A percentile compares a stretch with the other conserved stretches of the same genome.
Evolutionary conservation across 1,139 yeast genomes (phyloP).

Genomic region (Entelexis paramagnoliae): DNA sequence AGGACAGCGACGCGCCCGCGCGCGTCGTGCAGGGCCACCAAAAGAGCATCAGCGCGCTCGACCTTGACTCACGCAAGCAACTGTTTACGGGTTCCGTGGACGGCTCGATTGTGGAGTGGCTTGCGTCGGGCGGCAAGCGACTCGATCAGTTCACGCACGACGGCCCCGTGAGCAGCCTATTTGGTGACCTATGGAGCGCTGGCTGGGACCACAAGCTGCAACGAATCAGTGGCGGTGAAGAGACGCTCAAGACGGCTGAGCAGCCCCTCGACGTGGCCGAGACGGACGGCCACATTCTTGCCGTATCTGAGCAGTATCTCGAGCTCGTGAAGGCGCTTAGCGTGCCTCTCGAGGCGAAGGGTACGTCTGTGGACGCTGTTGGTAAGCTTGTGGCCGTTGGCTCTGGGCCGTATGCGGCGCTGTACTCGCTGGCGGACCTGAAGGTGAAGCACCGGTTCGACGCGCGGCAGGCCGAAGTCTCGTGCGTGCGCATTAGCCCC

Average conservation of each 20-base stretch:
- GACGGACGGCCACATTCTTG: slow-evolving; percentile 28
- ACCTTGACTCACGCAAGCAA: slow-evolving; percentile 28
- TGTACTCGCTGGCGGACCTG: slow-evolving; percentile 17
- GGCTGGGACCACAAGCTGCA: slow-evolving; percentile 88
- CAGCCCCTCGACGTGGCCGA: slow-evolving; percentile 53
- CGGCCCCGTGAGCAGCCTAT: slow-evolving; percentile 37
- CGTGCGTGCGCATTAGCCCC: slow-evolving; percentile 38
- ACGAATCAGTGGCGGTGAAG: slow-evolving; percentile 30
- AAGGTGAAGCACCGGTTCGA: slow-evolving; percentile 19
- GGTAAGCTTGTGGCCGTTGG: slow-evolving; percentile 31
- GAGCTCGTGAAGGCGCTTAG: slow-evolving; percentile 16
- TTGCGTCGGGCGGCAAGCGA: slow-evolving; percentile 33
- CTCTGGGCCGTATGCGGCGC: slow-evolving; percentile 28
- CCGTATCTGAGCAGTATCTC: slow-evolving; percentile 43
- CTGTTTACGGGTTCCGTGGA: slow-evolving; percentile 72
- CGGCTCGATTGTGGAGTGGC: slow-evolving; percentile 63
- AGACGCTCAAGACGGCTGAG: slow-evolving; percentile 31
- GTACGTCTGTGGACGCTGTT: slow-evolving; percentile 18
- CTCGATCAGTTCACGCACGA: slow-evolving; percentile 30
- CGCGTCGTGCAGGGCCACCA: slow-evolving; percentile 65
- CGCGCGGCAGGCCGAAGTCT: slow-evolving; percentile 20
- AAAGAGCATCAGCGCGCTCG: slow-evolving; percentile 56
- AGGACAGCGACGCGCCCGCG: slow-evolving; percentile 34
- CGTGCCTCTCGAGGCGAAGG: slow-evolving; percentile 11
- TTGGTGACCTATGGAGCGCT: slow-evolving; percentile 40